These are phyloP conservation scores for Blepharisma japonicum DNA, from an alignment of 73 alveolate genomes.

Conservation along the genomic window DNA sequence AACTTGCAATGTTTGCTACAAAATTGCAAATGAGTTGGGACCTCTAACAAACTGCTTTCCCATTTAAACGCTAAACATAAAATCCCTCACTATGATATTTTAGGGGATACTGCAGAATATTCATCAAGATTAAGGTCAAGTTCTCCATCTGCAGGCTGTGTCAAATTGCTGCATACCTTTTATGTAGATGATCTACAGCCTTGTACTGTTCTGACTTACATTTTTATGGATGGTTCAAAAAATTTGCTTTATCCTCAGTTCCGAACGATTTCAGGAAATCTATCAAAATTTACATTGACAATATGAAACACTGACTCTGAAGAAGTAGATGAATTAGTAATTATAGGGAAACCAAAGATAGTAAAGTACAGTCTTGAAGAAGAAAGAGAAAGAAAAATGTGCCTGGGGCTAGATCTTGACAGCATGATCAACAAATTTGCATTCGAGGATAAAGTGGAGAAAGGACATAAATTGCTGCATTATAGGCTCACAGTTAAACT, in stretches of 20 bases:
- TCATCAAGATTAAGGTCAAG: constrained; percentile 27
- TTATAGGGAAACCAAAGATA: constrained; percentile 26
- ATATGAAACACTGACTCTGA: constrained; percentile 19
- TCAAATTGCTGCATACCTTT: constrained; percentile 29
- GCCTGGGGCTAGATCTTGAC: constrained; percentile 12
- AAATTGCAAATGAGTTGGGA: constrained; percentile 19
- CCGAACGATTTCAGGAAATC: background rate
- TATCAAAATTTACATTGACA: background rate
- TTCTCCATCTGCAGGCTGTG: constrained; percentile 33
- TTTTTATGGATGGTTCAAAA: constrained; percentile 22
- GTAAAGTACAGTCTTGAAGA: constrained; percentile 24
- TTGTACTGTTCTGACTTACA: background rate
- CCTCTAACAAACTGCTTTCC: background rate
- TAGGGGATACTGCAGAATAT: constrained; percentile 25
- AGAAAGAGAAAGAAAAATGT: constrained; percentile 29
- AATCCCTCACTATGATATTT: constrained; percentile 28
- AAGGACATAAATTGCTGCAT: constrained; percentile 8
- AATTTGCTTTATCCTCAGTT: constrained; percentile 31
- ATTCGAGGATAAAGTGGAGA: constrained; percentile 10
- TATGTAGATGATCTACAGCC: background rate
- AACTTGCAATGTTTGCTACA: constrained; percentile 14
- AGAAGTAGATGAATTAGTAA: background rate
- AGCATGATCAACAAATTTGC: constrained; percentile 30
- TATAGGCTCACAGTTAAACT: background rate
- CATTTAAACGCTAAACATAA: constrained; percentile 6